Evolutionary conservation across 1,284 basidiomycete genomes (phyloP).

Genomic region (Tilletia caries): DNA sequence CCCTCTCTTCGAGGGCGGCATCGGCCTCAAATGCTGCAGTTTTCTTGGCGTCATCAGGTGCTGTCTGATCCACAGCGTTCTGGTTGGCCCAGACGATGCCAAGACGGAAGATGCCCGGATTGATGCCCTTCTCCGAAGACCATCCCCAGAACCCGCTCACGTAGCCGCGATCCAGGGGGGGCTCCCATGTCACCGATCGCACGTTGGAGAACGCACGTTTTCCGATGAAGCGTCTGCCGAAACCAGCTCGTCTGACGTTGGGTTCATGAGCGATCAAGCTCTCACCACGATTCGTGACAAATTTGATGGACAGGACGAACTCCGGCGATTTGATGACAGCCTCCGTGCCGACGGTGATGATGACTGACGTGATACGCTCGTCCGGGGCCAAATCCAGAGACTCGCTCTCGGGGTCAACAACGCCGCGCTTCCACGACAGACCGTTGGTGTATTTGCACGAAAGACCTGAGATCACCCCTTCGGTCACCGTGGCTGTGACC

Average conservation of each 20-base stretch:
- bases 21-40: neutral
- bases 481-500: neutral
- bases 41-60: neutral
- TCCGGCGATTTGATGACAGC: neutral
- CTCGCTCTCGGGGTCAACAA: no score
- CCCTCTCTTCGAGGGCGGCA: no score
- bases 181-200: conserved; percentile 9
- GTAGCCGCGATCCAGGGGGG: conserved; percentile 14
- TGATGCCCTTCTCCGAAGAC: neutral
- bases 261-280: neutral
- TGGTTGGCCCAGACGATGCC: conserved; percentile 14
- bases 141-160: conserved; percentile 14
- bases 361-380: conserved; percentile 12
- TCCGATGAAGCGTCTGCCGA: neutral
- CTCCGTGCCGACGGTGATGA: conserved; percentile 7
- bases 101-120: neutral
- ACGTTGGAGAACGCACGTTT: conserved; percentile 5
- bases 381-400: neutral
- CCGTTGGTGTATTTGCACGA: conserved; percentile 13
- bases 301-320: neutral
- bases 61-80: neutral
- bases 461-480: conserved; percentile 6
- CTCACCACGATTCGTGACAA: neutral
- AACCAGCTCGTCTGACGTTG: neutral
- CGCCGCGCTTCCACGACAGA: conserved; percentile 7